Evolutionary conservation across 2,329 filamentous ascomycete species (phyloP).

Genomic region (Metarhizium anisopliae): DNA sequence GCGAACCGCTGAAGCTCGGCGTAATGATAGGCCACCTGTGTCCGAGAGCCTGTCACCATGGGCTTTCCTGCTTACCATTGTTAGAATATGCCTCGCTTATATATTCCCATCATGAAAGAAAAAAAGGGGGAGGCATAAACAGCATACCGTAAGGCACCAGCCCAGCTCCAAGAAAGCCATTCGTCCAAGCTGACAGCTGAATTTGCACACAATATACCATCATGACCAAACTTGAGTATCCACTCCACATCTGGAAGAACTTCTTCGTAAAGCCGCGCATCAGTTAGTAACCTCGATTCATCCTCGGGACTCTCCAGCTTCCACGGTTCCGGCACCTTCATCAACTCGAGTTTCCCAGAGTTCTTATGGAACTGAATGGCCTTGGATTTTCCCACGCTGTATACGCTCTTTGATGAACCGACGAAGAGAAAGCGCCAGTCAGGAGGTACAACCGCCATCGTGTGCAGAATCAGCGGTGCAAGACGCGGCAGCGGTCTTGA

Average conservation of each 20-base stretch:
- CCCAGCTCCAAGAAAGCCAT: constrained; percentile 46
- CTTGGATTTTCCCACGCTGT: constrained; percentile 33
- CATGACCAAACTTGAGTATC: constrained; percentile 45
- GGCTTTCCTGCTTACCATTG: constrained; percentile 20
- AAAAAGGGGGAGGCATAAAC: background rate
- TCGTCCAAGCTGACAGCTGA: constrained; percentile 41
- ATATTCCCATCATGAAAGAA: too few species aligned
- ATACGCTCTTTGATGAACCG: constrained; percentile 38
- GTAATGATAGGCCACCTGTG: constrained; percentile 45
- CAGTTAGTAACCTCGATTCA: constrained; percentile 39
- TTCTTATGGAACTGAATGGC: constrained; percentile 39
- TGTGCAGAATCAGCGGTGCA: constrained; percentile 40
- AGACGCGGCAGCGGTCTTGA: constrained; percentile 37
- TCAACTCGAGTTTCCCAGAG: constrained; percentile 42
- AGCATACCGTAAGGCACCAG: constrained; percentile 38
- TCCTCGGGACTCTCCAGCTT: constrained; percentile 36
- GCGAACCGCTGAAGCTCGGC: constrained; percentile 41
- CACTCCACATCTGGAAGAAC: constrained; percentile 42
- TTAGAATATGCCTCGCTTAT: too few species aligned
- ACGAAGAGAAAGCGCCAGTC: constrained; percentile 48
- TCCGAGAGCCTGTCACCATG: constrained; percentile 35
- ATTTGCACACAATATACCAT: constrained; percentile 48
- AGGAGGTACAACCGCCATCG: constrained; percentile 41
- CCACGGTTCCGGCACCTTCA: constrained; percentile 39
- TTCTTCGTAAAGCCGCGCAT: constrained; percentile 42